Conservation (phyloP, 2,329 filamentous ascomycete genomes). For the Didymellaceae sp. region DNA sequence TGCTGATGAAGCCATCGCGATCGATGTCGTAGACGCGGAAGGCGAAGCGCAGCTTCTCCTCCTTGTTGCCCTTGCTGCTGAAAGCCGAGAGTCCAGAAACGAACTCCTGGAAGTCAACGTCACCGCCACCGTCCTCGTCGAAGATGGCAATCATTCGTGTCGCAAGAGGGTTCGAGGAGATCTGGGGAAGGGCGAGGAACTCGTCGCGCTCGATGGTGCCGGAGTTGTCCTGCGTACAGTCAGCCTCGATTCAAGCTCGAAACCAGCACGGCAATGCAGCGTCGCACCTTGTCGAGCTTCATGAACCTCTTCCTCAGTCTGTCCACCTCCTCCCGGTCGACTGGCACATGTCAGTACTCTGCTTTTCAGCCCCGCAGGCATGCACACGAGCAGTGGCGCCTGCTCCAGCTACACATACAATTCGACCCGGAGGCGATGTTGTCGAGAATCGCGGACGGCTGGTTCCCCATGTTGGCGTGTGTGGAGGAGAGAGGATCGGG, state of each 20-base stretch:
- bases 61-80: constrained; percentile 97
- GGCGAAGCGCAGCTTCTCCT: constrained; percentile 95
- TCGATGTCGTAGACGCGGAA: constrained; percentile 99
- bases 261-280: neutral
- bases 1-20: constrained; percentile 97
- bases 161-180: constrained; percentile 95
- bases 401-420: constrained; percentile 65
- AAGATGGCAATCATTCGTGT: constrained; percentile 99
- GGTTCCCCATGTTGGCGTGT: constrained; percentile 57
- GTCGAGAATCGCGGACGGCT: constrained; percentile 77
- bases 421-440: constrained; percentile 96
- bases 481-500: constrained; percentile 15
- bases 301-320: constrained; percentile 96
- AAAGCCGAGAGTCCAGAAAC: constrained; percentile 94
- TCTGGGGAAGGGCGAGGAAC: constrained; percentile 95
- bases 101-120: constrained; percentile 99
- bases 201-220: constrained; percentile 98
- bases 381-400: constrained; percentile 28
- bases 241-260: neutral
- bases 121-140: constrained; percentile 96
- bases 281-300: constrained; percentile 92
- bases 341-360: constrained; percentile 57
- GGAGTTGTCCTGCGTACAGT: constrained; percentile 78
- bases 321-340: constrained; percentile 97
- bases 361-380: constrained; percentile 38